Conservation (phyloP, 176 grass and related monocot genomes). For the Cymbopogon citratus region DNA sequence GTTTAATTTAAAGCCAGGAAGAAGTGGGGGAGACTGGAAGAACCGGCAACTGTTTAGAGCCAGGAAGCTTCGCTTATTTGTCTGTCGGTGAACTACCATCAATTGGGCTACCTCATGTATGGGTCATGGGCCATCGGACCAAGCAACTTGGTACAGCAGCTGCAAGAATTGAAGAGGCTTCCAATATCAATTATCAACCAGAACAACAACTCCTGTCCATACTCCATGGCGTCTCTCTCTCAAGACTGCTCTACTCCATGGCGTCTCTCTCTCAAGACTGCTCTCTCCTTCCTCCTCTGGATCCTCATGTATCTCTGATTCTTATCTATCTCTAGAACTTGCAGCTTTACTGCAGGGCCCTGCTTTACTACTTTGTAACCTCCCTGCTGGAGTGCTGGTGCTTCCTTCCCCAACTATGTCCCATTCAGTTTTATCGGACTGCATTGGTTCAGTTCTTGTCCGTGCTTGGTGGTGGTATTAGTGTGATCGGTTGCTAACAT, state of each 20-base stretch:
- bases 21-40: not conserved
- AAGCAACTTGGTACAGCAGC: not conserved
- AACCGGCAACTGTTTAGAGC: not conserved
- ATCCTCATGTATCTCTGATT: not conserved
- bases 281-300: not conserved
- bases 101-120: not conserved
- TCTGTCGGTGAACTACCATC: not conserved
- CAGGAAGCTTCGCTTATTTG: not conserved
- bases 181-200: not conserved
- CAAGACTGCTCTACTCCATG: not conserved
- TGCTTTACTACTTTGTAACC: not conserved
- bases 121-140: not conserved
- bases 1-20: not conserved
- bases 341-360: not conserved
- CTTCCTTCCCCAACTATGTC: not conserved
- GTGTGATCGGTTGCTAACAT: not conserved
- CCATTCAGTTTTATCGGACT: not conserved
- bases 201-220: not conserved
- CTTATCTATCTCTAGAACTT: not conserved
- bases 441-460: not conserved
- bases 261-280: not conserved
- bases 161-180: not conserved
- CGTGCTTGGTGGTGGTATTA: not conserved
- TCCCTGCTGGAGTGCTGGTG: not conserved
- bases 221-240: not conserved